phyloP scores from a whole-genome alignment of 139 green algal genomes.

The Micromonas pusilla region DNA sequence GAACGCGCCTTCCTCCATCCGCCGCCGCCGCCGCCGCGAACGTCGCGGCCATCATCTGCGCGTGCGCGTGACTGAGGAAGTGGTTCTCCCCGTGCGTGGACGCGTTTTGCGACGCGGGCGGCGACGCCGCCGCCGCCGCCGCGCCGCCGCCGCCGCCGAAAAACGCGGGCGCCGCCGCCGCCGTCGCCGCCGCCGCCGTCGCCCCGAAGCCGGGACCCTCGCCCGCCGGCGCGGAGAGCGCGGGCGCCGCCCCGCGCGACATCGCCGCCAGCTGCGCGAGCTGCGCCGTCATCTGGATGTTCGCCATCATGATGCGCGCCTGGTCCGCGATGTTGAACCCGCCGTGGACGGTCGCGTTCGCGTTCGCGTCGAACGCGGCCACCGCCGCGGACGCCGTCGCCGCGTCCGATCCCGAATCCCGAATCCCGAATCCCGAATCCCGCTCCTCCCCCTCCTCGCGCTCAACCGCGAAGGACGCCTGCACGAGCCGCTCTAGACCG shows the following conservation, averaged over 20 bases:
- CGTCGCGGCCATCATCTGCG: no score
- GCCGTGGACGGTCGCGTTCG: neutral
- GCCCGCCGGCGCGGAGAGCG: neutral
- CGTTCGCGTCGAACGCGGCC: neutral
- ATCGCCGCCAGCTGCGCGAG: neutral
- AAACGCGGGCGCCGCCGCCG: conserved; percentile 42
- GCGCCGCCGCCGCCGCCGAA: neutral
- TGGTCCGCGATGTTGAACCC: neutral
- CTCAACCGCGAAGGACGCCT: neutral
- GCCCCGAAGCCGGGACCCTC: neutral
- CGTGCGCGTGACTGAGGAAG: no score
- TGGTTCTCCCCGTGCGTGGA: no score
- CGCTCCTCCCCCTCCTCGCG: no score
- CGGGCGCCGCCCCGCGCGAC: neutral
- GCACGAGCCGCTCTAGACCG: neutral
- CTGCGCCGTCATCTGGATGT: neutral
- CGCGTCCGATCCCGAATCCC: no score
- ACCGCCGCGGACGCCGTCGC: no score
- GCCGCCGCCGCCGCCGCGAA: no score
- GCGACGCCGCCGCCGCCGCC: neutral
- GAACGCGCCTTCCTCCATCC: no score
- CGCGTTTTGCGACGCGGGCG: neutral
- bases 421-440: no score
- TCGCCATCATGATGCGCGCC: neutral
- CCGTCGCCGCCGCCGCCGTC: conserved; percentile 37